Evolutionary conservation across 106 monocot species (phyloP), one percentile per base, ranked within the genome.

Genomic region (Allium cepa): DNA sequence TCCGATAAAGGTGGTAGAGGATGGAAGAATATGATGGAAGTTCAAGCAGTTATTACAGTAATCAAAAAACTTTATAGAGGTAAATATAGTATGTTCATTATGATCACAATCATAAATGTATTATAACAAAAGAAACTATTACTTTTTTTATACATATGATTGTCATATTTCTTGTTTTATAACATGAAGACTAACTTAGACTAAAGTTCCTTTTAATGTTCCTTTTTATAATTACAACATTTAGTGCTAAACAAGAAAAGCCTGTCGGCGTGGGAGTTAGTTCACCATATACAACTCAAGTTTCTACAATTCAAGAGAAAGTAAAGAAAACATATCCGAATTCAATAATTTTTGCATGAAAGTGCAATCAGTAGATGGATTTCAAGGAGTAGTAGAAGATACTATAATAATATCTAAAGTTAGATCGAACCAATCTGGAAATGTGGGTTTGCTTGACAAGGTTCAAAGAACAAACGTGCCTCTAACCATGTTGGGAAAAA

Each of bases 321-420:
- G 63, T 90, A 17, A 71, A 75, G 49, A 79, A 28, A 26, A 59
- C 28, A 57, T 69, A 80, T 70, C 17, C 53, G 28, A 49, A 4
- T 0, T 17, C 55, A 12, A 56, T 16, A 60, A 64, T 12, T 83
- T 85, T 52, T 47, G 28, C 17, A 66, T 85, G 56, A 79, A 80
- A 27, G 89, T 90, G 8, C 79, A 90, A 22, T 78, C 89, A 0
- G 56, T 90, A 28, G 82, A 90, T 75, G 89, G 85, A 9, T 90
- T 85, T 56, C 89, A 85, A 80, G 88, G 88, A 16, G 67, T 76
- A 45, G 88, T 85, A 48, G 85, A 89, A 15, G 88, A 85, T 62
- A 64, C 85, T 9, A 75, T 89, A 27, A 79, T 89, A 46, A 57
- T 90, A 14, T 86, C 78, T 10, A 81, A 80, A 2, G 91, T 91